Evolutionary conservation across 768 basidiomycete species (phyloP).

Genomic region (Russula griseocarnosa): DNA sequence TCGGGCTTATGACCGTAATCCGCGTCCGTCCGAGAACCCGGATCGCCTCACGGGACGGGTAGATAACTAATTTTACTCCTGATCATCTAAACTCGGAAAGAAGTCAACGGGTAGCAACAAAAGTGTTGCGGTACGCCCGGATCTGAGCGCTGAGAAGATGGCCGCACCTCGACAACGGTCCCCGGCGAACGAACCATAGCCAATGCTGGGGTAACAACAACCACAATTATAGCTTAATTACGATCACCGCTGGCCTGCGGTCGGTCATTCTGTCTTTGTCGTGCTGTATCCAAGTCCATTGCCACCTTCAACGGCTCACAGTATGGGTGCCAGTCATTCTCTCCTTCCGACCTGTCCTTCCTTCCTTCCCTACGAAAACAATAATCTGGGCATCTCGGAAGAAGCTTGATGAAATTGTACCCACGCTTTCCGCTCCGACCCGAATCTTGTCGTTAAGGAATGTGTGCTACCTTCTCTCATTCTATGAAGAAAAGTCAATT

Average conservation of each 20-base stretch:
- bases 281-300: background rate
- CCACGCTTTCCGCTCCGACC: background rate
- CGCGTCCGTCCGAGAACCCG: too few species aligned
- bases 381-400: conserved; percentile 12
- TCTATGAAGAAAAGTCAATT: background rate
- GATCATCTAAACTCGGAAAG: too few species aligned
- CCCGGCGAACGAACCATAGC: too few species aligned
- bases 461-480: background rate
- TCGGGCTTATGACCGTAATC: too few species aligned
- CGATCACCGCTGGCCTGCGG: background rate
- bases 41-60: too few species aligned
- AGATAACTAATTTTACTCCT: too few species aligned
- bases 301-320: background rate
- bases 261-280: background rate
- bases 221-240: background rate
- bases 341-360: background rate
- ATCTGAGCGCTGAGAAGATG: background rate
- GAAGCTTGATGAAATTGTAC: background rate
- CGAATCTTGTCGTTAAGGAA: background rate
- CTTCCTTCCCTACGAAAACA: background rate
- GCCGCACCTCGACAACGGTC: too few species aligned
- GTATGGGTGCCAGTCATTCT: background rate
- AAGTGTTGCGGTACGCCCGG: background rate
- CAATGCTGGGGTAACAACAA: background rate
- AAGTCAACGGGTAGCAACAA: too few species aligned